Conservation (phyloP, 441 rosid genomes). For the Erysimum cheiri region DNA sequence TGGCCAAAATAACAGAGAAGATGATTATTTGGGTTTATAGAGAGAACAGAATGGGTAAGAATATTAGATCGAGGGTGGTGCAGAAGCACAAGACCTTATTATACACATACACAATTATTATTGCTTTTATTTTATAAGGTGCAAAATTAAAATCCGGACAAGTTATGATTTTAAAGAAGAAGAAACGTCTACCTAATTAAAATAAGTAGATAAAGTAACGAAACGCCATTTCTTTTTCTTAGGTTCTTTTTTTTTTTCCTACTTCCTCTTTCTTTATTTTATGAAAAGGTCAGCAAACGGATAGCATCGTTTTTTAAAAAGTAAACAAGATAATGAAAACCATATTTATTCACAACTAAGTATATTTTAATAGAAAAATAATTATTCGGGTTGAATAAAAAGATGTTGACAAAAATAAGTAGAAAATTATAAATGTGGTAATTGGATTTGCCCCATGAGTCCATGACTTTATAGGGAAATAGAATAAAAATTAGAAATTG, state of each 20-base stretch:
- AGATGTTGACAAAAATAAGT: background rate
- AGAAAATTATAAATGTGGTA: conserved; percentile 9
- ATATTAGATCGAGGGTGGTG: conserved; percentile 41
- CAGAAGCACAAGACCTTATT: conserved; percentile 43
- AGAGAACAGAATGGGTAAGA: conserved; percentile 36
- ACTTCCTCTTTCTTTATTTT: conserved; percentile 9
- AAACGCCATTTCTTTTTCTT: conserved; percentile 30
- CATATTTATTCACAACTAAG: background rate
- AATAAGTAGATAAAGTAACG: conserved; percentile 36
- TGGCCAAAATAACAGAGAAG: conserved; percentile 31
- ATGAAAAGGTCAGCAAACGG: conserved; percentile 41
- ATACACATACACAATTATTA: conserved; percentile 27
- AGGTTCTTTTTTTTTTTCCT: background rate
- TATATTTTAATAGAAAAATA: background rate
- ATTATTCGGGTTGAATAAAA: background rate
- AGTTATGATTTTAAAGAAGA: conserved; percentile 36
- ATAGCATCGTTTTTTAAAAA: conserved; percentile 13
- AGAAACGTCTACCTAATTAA: conserved; percentile 42
- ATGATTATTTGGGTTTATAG: background rate
- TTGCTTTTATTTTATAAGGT: conserved; percentile 23
- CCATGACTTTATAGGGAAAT: background rate
- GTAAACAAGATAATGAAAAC: conserved; percentile 24
- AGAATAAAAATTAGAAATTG: background rate
- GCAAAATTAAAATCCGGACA: conserved; percentile 36
- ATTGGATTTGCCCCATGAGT: conserved; percentile 8